A percentile compares a stretch with the other conserved stretches of the same genome.
Evolutionary conservation across 768 basidiomycete species (phyloP).

Genomic region (Pleurotus tuoliensis): DNA sequence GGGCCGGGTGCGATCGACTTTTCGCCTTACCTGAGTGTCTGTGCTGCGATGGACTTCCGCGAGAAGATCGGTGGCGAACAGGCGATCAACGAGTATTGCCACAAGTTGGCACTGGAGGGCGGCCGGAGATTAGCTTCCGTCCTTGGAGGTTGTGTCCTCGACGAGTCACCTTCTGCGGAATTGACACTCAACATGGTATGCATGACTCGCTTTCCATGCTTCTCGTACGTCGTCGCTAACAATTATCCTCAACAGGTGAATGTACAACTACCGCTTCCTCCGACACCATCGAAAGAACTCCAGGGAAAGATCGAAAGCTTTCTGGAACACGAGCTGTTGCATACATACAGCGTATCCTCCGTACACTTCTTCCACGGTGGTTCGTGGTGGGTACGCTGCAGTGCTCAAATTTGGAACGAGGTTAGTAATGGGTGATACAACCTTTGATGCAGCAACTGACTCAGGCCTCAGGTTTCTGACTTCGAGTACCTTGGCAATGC

Average conservation of each 20-base stretch:
- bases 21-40: constrained; percentile 48
- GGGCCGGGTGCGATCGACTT: constrained; percentile 66
- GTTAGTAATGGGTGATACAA: constrained; percentile 14
- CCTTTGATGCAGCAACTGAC: not conserved
- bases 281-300: constrained; percentile 12
- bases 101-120: constrained; percentile 62
- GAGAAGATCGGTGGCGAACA: constrained; percentile 71
- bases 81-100: constrained; percentile 68
- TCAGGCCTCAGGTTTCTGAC: constrained; percentile 13
- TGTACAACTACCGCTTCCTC: constrained; percentile 30
- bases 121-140: constrained; percentile 55
- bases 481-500: constrained; percentile 14
- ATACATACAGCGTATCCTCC: constrained; percentile 26
- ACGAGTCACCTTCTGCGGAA: constrained; percentile 38
- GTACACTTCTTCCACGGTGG: constrained; percentile 32
- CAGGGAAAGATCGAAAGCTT: constrained; percentile 14
- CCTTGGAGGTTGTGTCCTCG: constrained; percentile 61
- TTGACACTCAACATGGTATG: constrained; percentile 70
- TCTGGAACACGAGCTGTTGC: constrained; percentile 26
- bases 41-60: constrained; percentile 69
- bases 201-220: not conserved
- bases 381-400: constrained; percentile 36
- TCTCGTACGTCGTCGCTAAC: not conserved
- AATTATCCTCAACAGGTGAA: constrained; percentile 22
- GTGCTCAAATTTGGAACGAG: constrained; percentile 39